Base-by-base conservation (phyloP, 192 early-diverging fungal genomes). In the Ambispora gerdemannii region DNA sequence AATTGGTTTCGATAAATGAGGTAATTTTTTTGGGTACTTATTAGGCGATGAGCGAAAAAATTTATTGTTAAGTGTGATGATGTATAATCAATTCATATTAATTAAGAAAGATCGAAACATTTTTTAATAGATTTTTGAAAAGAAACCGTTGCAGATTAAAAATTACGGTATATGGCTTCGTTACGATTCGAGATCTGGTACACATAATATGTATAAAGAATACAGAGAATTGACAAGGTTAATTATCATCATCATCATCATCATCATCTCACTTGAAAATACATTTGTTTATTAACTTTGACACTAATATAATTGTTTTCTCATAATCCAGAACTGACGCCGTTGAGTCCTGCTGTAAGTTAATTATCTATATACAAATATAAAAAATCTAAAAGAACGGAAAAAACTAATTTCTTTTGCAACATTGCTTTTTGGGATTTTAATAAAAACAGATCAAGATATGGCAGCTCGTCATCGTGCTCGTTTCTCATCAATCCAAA, bases 141-240 rank as follows among this genome's bases (percentile, higher is more conserved):
- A 95, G 82, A 89, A 91, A 78, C 94, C 95, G 65, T 78, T 87
- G 53, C 80, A 83, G 74, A 90, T 95, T 78, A 99, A 98, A 89
- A 99, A 95, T 92, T 99, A 88, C 79, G 97, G 97, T 76, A 93
- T 98, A 87, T 98, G 93, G 93, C 88, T 98, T 72, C 94, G 96
- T 76, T 98, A 98, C 89, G 90, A 98, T 84, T 98, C 96, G 71
- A 93, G 96, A 81, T 96, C 94, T 50, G 97, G 97, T 74, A 99
- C 96, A 72, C 97, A 99, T 94, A 99, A 98, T 93, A 98, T 98
- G 95, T 98, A 98, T 92, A 98, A 98, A 92, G 97, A 98, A 89
- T 99, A 97, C 93, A 92, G 97, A 76, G 95, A 98, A 86, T 82
- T 98, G 75, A 83, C 88, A 76, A 91, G 97, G 75, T 77, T 77